Evolutionary conservation across 164 flowering plant species (phyloP).

Genomic region (Pachysandra terminalis): DNA sequence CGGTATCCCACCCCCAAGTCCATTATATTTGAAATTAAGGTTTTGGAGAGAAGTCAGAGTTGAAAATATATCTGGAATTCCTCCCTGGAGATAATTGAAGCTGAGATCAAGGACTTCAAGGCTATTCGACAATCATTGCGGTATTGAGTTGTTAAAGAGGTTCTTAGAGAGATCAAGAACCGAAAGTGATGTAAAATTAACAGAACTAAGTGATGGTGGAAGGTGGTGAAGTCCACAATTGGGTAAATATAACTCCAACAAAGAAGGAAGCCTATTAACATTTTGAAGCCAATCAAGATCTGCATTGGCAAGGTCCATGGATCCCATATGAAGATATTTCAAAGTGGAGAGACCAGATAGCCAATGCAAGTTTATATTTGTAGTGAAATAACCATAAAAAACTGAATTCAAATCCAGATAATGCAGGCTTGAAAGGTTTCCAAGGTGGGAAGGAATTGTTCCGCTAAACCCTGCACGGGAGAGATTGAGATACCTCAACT

Average conservation of each 20-base stretch:
- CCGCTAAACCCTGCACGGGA: neutral
- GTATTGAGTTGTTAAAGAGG: neutral
- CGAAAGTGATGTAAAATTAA: neutral
- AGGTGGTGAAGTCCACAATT: neutral
- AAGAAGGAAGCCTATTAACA: neutral
- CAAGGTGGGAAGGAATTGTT: neutral
- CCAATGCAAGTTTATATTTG: neutral
- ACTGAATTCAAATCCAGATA: too few species aligned
- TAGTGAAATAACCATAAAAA: too few species aligned
- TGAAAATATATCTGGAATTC: too few species aligned
- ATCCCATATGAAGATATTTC: neutral
- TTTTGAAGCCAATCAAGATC: neutral
- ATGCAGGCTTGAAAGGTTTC: neutral
- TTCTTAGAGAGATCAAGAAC: neutral
- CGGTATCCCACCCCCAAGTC: too few species aligned
- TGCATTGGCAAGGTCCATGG: neutral
- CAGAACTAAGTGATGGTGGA: neutral
- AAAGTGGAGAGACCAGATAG: neutral
- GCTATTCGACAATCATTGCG: neutral
- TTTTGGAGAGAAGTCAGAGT: too few species aligned
- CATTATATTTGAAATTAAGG: neutral
- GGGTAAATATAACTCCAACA: neutral
- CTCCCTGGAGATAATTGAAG: too few species aligned
- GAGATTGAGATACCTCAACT: neutral
- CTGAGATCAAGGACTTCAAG: neutral